A percentile compares a stretch with the other conserved stretches of the same genome.
Evolutionary conservation across 1,284 basidiomycete species (phyloP).

Genomic region (Tilletia walkeri): DNA sequence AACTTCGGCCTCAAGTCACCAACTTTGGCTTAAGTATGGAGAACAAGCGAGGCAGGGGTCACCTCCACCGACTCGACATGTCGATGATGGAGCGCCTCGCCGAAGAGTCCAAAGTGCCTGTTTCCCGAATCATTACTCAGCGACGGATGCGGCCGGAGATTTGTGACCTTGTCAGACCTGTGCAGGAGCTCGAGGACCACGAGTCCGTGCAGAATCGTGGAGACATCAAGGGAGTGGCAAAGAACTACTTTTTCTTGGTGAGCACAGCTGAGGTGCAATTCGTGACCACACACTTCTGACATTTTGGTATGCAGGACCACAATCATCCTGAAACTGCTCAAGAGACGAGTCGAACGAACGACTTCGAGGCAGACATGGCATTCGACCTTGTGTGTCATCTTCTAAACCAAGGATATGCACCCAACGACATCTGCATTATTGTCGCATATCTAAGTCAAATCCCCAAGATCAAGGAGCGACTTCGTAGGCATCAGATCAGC

Average conservation of each 20-base stretch:
- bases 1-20: slow-evolving; percentile 25
- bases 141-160: slow-evolving; percentile 61
- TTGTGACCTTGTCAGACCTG: slow-evolving; percentile 63
- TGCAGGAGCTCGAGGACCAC: slow-evolving; percentile 65
- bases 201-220: slow-evolving; percentile 61
- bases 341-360: slow-evolving; percentile 11
- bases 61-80: slow-evolving; percentile 65
- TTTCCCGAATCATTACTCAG: slow-evolving; percentile 62
- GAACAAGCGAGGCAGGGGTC: slow-evolving; percentile 61
- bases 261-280: neutral
- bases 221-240: slow-evolving; percentile 63
- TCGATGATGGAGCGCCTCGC: slow-evolving; percentile 67
- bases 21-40: slow-evolving; percentile 50
- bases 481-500: slow-evolving; percentile 60
- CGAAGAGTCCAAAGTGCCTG: slow-evolving; percentile 59
- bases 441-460: slow-evolving; percentile 75
- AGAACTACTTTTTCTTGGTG: slow-evolving; percentile 53
- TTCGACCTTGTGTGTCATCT: slow-evolving; percentile 70
- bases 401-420: slow-evolving; percentile 62
- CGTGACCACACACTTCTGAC: neutral
- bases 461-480: slow-evolving; percentile 62
- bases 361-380: slow-evolving; percentile 66
- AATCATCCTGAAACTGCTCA: slow-evolving; percentile 1
- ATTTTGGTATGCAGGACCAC: neutral
- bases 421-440: slow-evolving; percentile 71